Evolutionary conservation across 2,329 filamentous ascomycete species (phyloP), one percentile per base, ranked within the genome.

Genomic region (Aureobasidium sp.): DNA sequence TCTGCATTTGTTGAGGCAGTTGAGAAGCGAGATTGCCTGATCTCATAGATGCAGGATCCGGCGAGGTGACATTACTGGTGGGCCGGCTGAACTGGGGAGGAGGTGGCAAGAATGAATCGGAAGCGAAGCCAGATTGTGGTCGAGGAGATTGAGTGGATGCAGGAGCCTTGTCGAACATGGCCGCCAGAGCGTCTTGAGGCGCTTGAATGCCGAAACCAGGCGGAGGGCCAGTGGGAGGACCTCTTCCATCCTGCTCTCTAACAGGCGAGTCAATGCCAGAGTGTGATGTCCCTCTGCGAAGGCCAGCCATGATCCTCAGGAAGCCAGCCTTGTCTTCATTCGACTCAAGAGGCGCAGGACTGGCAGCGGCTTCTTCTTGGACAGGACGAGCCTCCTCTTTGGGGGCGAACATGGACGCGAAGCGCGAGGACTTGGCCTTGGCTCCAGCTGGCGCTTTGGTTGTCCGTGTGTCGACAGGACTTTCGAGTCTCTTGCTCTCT

Each of bases 241-340:
- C 34, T 54, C 25, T 54, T 44, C 24, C 58, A 41, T 32, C 54
- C 54, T 51, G 58, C 49, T 47, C 42, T 25, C 14, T 57, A 16
- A 27, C 51, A 34, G 48, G 50, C 8, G 51, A 39, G 22, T 30
- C 51, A 12, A 34, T 16, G 16, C 24, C 24, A 67, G 48, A 51
- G 25, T 40, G 37, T 64, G 30, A 73, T 70, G 57, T 70, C 53
- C 71, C 70, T 34, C 74, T 72, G 45, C 90, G 85, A 35, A 95
- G 79, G 77, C 95, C 94, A 60, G 86, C 80, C 30, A 95, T 74
- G 40, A 96, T 79, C 39, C 84, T 80, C 59, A 89, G 81, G 69
- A 96, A 95, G 1, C 89, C 90, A 66, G 90, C 86, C 68, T 89
- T 88, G 63, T 95, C 90, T 49, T 83, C 80, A 57, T 83, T 81